Base-by-base conservation (phyloP, 805 yeast species). In the Saturnispora gosingensis region DNA sequence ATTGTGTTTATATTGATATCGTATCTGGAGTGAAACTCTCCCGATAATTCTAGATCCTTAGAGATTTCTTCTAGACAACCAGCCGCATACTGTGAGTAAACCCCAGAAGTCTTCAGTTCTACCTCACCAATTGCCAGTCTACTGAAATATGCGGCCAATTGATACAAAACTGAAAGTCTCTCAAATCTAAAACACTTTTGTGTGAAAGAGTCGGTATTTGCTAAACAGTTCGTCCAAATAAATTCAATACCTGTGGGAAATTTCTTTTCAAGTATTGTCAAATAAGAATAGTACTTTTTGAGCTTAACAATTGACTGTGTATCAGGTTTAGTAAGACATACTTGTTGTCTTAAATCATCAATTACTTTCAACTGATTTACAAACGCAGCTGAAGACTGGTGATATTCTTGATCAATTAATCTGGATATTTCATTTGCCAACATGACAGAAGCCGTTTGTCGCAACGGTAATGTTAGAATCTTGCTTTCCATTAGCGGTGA, bases 61-160 rank as follows among this genome's bases (percentile, higher is more conserved):
- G 20, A 38, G 11, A 46, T 50, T 10, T 27, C 54, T 43, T 73
- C 69, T 58, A 83, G 81, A 52, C 79, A 71, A 0, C 96, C 89
- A 0, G 95, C 89, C 1, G 93, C 76, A 45, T 67, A 66, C 65
- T 88, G 96, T 61, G 82, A 85, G 56, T 73, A 77, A 4, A 74
- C 66, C 54, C 88, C 85, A 0, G 88, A 73, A 51, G 70, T 71
- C 59, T 83, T 85, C 48, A 83, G 60, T 0, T 74, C 67, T 28
- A 77, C 72, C 53, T 75, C 74, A 3, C 62, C 59, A 11, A 70
- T 60, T 0, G 83, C 95, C 48, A 81, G 56, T 35, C 73, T 75
- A 0, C 90, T 78, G 61, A 78, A 80, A 6, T 78, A 53, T 0
- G 88, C 75, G 0, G 82, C 96, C 39, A 86, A 64, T 64, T 88